Percentiles rank a stretch among this genome's conserved stretches.
Conservation (phyloP, 2,329 filamentous ascomycete species). For the Byssothecium circinans region DNA sequence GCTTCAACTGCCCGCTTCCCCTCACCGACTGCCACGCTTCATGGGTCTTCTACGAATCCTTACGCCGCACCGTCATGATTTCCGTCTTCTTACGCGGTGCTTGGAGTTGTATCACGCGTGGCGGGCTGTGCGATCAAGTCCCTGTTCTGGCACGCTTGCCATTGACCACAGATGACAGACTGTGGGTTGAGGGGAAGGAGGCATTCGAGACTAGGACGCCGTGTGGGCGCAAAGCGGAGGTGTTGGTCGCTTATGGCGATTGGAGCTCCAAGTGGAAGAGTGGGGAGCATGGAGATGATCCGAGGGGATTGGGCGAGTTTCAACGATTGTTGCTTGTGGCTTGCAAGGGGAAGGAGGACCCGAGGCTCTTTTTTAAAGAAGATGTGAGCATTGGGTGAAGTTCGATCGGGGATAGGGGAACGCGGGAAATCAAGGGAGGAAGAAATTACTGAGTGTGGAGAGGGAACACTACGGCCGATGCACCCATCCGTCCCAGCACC, state of each 20-base stretch:
- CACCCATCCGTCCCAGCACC: too few species aligned
- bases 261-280: constrained; percentile 18
- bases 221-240: constrained; percentile 10
- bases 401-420: not conserved
- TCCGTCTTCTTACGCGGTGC: constrained; percentile 29
- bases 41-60: constrained; percentile 34
- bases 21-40: constrained; percentile 12
- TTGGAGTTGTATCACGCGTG: constrained; percentile 21
- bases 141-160: constrained; percentile 26
- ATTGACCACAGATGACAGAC: constrained; percentile 17
- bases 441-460: too few species aligned
- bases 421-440: too few species aligned
- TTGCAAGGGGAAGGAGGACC: constrained; percentile 26
- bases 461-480: too few species aligned
- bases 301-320: constrained; percentile 20
- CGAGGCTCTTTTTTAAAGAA: constrained; percentile 6
- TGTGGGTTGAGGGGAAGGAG: constrained; percentile 17
- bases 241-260: constrained; percentile 28
- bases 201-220: constrained; percentile 15
- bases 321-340: constrained; percentile 29
- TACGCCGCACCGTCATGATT: constrained; percentile 32
- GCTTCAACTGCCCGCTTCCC: constrained; percentile 18
- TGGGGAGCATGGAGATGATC: too few species aligned
- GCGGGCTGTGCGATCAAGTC: constrained; percentile 26
- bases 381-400: not conserved